A percentile compares a stretch with the other conserved stretches of the same genome.
Conservation (phyloP, 176 grass and related monocot genomes). For the Olyra latifolia region DNA sequence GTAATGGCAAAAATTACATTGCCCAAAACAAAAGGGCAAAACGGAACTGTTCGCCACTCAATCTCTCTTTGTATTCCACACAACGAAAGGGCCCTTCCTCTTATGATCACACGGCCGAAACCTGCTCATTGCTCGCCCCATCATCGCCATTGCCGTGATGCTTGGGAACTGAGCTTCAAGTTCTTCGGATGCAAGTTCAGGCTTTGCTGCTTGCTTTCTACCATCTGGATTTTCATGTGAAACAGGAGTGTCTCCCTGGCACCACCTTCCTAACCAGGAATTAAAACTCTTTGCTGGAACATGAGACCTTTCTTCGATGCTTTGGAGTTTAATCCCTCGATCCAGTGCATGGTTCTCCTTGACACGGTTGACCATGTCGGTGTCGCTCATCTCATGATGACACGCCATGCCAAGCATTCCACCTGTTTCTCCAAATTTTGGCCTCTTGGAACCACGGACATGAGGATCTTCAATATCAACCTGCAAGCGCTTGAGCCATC, state of each 20-base stretch:
- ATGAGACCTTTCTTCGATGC: neutral
- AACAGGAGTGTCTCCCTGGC: neutral
- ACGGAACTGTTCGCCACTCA: neutral
- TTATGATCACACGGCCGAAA: conserved; percentile 51
- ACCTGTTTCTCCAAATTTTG: conserved; percentile 26
- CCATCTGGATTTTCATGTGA: neutral
- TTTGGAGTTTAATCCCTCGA: conserved; percentile 7
- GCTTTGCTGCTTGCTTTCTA: neutral
- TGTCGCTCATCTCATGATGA: neutral
- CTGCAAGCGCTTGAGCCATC: conserved; percentile 67
- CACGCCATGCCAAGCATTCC: neutral
- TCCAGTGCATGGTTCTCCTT: neutral
- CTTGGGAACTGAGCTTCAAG: conserved; percentile 61
- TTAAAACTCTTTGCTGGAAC: conserved; percentile 35
- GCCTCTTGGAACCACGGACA: conserved; percentile 34
- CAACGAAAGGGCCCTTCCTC: conserved; percentile 54
- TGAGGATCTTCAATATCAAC: conserved; percentile 22
- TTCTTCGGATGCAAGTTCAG: conserved; percentile 9
- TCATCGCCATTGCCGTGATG: conserved; percentile 86
- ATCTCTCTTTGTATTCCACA: conserved; percentile 57
- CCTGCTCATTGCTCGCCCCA: conserved; percentile 74
- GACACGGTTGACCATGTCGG: neutral
- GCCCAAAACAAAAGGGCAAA: neutral
- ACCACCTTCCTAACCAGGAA: conserved; percentile 70
- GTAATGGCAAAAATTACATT: neutral